A percentile compares a stretch with the other conserved stretches of the same genome.
phyloP scores from a whole-genome alignment of 2,329 filamentous ascomycete genomes.

The Juglanconis oblonga region DNA sequence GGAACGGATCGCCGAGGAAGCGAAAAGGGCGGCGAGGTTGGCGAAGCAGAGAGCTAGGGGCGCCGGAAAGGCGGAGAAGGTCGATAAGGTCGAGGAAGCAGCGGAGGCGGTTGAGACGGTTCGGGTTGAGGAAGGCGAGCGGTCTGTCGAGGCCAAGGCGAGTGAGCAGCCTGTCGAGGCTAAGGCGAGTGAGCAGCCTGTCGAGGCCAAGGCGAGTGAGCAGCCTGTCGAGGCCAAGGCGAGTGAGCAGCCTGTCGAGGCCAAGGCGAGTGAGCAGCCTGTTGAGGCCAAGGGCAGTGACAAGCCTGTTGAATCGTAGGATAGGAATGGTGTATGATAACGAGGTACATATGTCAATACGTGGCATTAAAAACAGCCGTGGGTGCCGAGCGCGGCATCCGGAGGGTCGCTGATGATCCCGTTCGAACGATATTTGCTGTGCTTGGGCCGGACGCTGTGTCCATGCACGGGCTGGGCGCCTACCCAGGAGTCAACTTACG shows the following conservation, averaged over 20 bases:
- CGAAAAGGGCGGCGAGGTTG: constrained; percentile 21
- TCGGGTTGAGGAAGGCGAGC: background rate
- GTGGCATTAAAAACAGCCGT: background rate
- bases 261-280: background rate
- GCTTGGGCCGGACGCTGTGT: too few relatives aligned
- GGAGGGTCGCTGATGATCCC: background rate
- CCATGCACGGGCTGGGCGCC: too few relatives aligned
- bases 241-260: background rate
- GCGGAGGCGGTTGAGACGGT: background rate
- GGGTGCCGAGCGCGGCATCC: background rate
- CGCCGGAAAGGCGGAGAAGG: constrained; percentile 13
- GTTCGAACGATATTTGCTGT: background rate
- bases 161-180: background rate
- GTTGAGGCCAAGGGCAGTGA: background rate
- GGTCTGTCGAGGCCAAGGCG: background rate
- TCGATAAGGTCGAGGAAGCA: background rate
- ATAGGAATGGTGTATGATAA: background rate
- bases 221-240: background rate
- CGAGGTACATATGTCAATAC: background rate
- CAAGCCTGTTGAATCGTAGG: background rate
- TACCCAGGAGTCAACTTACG: too few relatives aligned
- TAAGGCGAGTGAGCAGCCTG: background rate
- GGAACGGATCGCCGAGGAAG: constrained; percentile 20
- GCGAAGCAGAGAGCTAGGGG: constrained; percentile 20
- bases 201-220: background rate